Evolutionary conservation across 148 eudicot genomes (phyloP).

Genomic region (Heliamphora exappendiculata): DNA sequence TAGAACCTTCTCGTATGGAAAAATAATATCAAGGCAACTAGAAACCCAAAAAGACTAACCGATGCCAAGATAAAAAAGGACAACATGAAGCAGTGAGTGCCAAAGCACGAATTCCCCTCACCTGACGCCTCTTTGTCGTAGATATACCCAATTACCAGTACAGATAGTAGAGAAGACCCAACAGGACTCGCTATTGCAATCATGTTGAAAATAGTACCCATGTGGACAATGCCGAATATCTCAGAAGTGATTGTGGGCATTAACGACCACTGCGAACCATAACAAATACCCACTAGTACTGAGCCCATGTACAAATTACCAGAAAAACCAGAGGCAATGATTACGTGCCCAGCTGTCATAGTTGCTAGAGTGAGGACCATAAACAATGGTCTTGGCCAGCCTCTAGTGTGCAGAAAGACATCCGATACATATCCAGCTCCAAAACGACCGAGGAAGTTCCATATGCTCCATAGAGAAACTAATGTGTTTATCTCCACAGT

Average conservation of each 20-base stretch:
- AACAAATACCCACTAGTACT: constrained; percentile 70
- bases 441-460: constrained; percentile 94
- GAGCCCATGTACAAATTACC: constrained; percentile 83
- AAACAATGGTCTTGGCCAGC: constrained; percentile 62
- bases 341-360: constrained; percentile 63
- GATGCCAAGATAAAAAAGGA: constrained; percentile 59
- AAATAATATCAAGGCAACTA: constrained; percentile 46
- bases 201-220: constrained; percentile 90
- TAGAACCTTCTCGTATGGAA: constrained; percentile 66
- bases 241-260: constrained; percentile 87
- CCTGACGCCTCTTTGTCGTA: constrained; percentile 61
- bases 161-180: constrained; percentile 72
- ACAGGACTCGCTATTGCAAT: constrained; percentile 77
- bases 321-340: constrained; percentile 67
- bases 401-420: constrained; percentile 43
- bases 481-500: constrained; percentile 44
- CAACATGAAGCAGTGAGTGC: constrained; percentile 68
- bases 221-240: constrained; percentile 66
- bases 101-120: constrained; percentile 45
- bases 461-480: constrained; percentile 84
- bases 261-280: constrained; percentile 83
- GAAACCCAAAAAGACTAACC: constrained; percentile 50
- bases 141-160: constrained; percentile 64
- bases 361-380: constrained; percentile 57
- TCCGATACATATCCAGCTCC: constrained; percentile 87